Conservation (phyloP, 2,329 filamentous ascomycete species). For the Trichoderma arundinaceum region DNA sequence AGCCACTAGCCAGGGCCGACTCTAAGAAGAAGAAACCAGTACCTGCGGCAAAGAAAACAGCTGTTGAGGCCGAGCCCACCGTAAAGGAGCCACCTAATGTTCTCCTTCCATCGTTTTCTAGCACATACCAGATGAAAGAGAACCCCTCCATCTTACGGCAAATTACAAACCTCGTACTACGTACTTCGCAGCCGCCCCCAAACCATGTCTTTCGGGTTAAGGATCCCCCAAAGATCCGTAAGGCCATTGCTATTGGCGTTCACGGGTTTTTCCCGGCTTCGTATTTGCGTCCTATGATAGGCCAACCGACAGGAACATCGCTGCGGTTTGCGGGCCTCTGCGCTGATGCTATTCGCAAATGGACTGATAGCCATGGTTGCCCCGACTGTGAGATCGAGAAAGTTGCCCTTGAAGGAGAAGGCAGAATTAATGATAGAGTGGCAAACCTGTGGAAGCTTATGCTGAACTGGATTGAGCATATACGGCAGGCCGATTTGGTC, state of each 20-base stretch:
- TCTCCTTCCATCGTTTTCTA: conserved; percentile 70
- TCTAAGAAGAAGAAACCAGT: conserved; percentile 34
- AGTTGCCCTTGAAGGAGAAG: conserved; percentile 92
- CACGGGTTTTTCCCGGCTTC: conserved; percentile 93
- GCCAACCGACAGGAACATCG: conserved; percentile 93
- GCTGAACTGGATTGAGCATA: conserved; percentile 91
- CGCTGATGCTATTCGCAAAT: conserved; percentile 81
- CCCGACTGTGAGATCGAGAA: conserved; percentile 85
- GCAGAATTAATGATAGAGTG: conserved; percentile 86
- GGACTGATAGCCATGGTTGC: conserved; percentile 76
- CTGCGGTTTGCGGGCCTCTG: conserved; percentile 89
- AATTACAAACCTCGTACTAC: conserved; percentile 63
- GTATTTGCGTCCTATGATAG: conserved; percentile 86
- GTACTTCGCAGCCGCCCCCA: conserved; percentile 60
- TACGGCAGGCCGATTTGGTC: conserved; percentile 86
- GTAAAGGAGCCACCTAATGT: conserved; percentile 62
- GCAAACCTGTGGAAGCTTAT: conserved; percentile 93
- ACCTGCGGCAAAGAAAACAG: conserved; percentile 32
- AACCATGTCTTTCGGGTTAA: conserved; percentile 76
- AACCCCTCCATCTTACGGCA: conserved; percentile 74
- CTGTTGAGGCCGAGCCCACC: conserved; percentile 35
- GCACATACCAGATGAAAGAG: conserved; percentile 70
- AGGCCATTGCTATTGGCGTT: conserved; percentile 89
- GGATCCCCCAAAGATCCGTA: conserved; percentile 74
- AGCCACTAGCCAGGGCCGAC: conserved; percentile 30